Conservation (phyloP, 129 eudicot species). For the Gnaphalium uliginosum region DNA sequence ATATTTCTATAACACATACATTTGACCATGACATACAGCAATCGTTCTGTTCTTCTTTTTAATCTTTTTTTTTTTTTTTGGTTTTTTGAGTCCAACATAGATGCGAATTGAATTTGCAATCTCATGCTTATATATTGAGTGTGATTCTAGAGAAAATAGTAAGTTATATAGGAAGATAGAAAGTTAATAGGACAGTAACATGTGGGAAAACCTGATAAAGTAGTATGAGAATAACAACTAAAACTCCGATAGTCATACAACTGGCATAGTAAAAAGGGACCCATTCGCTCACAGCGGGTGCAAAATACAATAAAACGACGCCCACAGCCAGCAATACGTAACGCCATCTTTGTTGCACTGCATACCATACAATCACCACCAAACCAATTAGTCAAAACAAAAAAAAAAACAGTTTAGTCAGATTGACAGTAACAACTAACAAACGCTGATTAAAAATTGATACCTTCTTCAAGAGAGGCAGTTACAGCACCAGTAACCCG, state of each 20-base stretch:
- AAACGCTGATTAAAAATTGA: constrained; percentile 3
- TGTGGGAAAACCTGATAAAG: constrained; percentile 95
- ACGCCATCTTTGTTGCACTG: constrained; percentile 88
- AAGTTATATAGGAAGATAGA: no score
- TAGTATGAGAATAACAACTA: constrained; percentile 72
- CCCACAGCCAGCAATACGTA: constrained; percentile 64
- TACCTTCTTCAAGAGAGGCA: constrained; percentile 66
- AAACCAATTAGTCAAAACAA: constrained; percentile 12
- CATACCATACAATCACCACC: constrained; percentile 18
- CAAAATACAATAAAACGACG: constrained; percentile 50
- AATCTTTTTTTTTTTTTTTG: neutral
- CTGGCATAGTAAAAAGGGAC: constrained; percentile 94
- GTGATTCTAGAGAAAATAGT: no score
- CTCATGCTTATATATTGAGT: no score
- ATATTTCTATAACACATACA: neutral
- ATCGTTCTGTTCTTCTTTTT: neutral
- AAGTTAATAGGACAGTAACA: no score
- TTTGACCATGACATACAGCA: neutral
- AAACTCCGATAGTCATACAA: constrained; percentile 78
- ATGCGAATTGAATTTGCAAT: no score
- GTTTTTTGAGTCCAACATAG: no score
- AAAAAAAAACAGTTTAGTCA: neutral
- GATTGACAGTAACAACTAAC: constrained; percentile 7
- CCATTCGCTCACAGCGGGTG: constrained; percentile 86
- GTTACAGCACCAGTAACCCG: constrained; percentile 60